Conservation (phyloP, 2,329 filamentous ascomycete genomes). For the Diaporthe capsici region DNA sequence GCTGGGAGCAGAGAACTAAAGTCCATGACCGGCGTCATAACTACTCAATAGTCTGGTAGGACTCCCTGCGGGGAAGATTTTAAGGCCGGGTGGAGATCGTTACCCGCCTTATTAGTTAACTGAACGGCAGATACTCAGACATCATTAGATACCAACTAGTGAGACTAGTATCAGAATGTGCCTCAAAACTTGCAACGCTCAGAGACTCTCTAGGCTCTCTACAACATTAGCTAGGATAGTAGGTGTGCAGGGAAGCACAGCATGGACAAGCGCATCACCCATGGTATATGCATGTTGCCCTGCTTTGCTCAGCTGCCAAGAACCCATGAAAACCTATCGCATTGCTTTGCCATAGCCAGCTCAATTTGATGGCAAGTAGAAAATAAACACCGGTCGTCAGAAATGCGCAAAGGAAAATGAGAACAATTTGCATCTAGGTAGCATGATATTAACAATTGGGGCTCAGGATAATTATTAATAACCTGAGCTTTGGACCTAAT, state of each 20-base stretch:
- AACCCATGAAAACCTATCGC: too few species aligned
- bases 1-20: background rate
- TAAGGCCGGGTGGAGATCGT: background rate
- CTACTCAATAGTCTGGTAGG: background rate
- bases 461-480: background rate
- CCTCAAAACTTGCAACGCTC: background rate
- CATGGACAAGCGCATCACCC: too few species aligned
- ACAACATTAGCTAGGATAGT: too few species aligned
- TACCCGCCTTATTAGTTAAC: background rate
- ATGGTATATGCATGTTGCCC: too few species aligned
- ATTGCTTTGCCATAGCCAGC: too few species aligned
- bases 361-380: too few species aligned
- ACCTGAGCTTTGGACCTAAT: background rate
- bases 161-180: background rate
- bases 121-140: background rate
- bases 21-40: background rate
- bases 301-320: too few species aligned
- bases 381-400: too few species aligned
- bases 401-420: too few species aligned
- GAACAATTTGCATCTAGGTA: background rate
- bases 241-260: too few species aligned
- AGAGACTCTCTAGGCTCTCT: too few species aligned
- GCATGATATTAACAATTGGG: background rate
- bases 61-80: constrained; percentile 13
- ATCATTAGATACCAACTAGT: too few species aligned